Evolutionary conservation across 345 rosid species (phyloP), one percentile per base, ranked within the genome.

Genomic region (Kandelia obovata): DNA sequence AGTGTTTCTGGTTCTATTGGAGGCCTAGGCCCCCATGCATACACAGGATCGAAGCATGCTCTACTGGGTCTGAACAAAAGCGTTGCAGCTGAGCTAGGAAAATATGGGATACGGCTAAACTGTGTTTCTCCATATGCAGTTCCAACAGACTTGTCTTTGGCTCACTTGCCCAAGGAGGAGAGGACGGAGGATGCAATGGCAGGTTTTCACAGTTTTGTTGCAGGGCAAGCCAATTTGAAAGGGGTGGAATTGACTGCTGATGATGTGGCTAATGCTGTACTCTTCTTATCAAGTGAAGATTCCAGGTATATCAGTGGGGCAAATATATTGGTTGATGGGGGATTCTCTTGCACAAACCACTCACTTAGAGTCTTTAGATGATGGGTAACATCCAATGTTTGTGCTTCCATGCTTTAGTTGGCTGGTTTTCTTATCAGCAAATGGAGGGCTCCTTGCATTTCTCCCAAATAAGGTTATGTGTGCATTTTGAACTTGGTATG

Each of bases 41-140:
- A 94, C 77, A 79, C 91, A 0, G 88, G 90, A 4, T 94, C 98
- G 0, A 94, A 94, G 79, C 98, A 91, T 60, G 98, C 97, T 16
- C 83, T 91, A 49, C 59, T 86, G 58, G 98, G 98, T 32, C 81
- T 94, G 56, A 89, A 79, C 60, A 85, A 58, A 82, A 94, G 68
- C 56, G 96, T 94, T 17, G 97, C 97, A 13, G 97, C 97, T 0
- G 98, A 94, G 84, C 83, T 94, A 17, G 98, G 98, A 67, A 84
- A 85, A 67, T 75, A 94, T 16, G 96, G 97, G 73, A 94, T 94
- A 65, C 92, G 97, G 0, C 93, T 94, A 61, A 94, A 94, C 85
- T 94, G 97, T 20, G 90, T 94, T 65, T 94, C 98, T 4, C 97
- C 98, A 63, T 94, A 91, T n/a, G 87, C 77, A 1, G 87, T 89